Evolutionary conservation across 2,329 filamentous ascomycete species (phyloP), one percentile per base, ranked within the genome.

Genomic region (Fusarium sp.): DNA sequence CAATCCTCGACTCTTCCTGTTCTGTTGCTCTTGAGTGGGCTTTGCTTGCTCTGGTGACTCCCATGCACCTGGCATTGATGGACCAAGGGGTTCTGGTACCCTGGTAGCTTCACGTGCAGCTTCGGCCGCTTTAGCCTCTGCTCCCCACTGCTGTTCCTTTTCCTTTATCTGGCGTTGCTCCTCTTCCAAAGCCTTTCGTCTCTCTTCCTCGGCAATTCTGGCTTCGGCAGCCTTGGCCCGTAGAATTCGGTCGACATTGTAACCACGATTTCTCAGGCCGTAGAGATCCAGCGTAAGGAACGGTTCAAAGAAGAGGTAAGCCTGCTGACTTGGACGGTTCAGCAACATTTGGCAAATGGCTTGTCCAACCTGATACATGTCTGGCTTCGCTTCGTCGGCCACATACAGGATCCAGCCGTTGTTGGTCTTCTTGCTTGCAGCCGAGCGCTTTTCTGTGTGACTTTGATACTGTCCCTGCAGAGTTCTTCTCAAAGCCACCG

Each of bases 161-260:
- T 88, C 86, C 75, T 89, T 87, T 24, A 94, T 89, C 34, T 86
- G 86, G 76, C 89, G 88, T 70, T 91, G 88, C 76, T 97, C 93
- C 50, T 89, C 88, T 68, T 92, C 91, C 8, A 94, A 79, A 38
- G 92, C 90, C 75, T 91, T 91, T 75, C 91, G 90, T 51, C 92
- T 88, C 78, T 94, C 90, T 74, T 92, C 92, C 76, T 98, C 95
- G 0, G 94, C 94, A 70, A 98, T 90, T 55, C 93, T 89, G 8
- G 93, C 93, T 79, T 98, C 94, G 4, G 93, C 92, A 22, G 92
- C 94, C 82, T 97, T 97, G 57, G 91, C 91, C 40, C 93, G 89
- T 24, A 99, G 85, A 68, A 99, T 98, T 52, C 96, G 91, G 76
- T 98, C 94, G 42, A 99, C 96, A 73, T 99, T 98, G 84, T 98